Evolutionary conservation across 257 asterid genomes (phyloP).

Genomic region (Datura wrightii): DNA sequence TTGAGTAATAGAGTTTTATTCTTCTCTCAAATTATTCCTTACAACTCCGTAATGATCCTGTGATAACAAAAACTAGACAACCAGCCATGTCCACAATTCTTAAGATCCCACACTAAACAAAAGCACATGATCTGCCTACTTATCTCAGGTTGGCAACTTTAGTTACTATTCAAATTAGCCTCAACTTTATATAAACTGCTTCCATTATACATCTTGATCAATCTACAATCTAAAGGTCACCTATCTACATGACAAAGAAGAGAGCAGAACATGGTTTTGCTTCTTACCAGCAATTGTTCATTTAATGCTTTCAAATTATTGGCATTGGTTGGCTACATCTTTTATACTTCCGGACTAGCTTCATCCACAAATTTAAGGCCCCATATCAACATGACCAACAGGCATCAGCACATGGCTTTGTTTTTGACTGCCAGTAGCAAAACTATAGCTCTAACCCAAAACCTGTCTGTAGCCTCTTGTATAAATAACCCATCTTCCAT

Average conservation of each 20-base stretch:
- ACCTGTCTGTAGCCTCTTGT: neutral
- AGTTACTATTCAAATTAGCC: neutral
- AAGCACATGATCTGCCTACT: neutral
- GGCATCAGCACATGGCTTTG: conserved; percentile 7
- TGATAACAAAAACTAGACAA: conserved; percentile 12
- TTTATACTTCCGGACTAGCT: no score
- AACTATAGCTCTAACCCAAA: neutral
- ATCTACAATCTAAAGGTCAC: neutral
- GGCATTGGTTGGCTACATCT: neutral
- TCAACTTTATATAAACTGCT: neutral
- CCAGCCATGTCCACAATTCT: neutral
- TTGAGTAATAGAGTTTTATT: no score
- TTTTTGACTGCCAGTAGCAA: neutral
- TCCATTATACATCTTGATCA: neutral
- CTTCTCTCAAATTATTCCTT: no score
- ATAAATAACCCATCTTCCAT: neutral
- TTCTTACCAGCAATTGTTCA: neutral
- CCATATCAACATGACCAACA: neutral
- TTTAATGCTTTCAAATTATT: neutral
- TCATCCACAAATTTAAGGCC: neutral
- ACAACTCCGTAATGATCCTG: no score
- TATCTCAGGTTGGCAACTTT: neutral
- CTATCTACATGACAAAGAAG: neutral
- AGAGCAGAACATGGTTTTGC: neutral
- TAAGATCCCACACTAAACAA: neutral